These are phyloP conservation scores for Aspergillus tamarii DNA, from an alignment of 2,329 filamentous ascomycete species.

Conservation along the genomic window DNA sequence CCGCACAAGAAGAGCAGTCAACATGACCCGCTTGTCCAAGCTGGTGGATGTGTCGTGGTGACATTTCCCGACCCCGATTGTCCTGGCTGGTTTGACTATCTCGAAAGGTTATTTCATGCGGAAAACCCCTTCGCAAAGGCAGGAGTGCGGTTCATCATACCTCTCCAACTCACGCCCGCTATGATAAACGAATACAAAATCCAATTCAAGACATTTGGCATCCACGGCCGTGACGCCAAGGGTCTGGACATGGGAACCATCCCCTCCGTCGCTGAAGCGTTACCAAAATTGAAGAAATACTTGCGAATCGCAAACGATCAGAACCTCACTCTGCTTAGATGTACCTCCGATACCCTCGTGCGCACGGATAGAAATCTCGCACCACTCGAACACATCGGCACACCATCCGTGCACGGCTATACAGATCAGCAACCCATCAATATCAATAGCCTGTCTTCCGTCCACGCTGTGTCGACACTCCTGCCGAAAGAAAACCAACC, in stretches of 20 bases:
- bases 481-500: slow-evolving; percentile 26
- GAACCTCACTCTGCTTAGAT: slow-evolving; percentile 1
- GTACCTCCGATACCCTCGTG: slow-evolving; percentile 22
- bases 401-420: slow-evolving; percentile 26
- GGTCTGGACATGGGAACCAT: slow-evolving; percentile 4
- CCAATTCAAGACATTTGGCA: background rate
- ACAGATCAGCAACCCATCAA: slow-evolving; percentile 29
- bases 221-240: background rate
- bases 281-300: slow-evolving; percentile 3
- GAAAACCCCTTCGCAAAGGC: background rate
- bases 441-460: slow-evolving; percentile 26
- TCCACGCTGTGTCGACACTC: slow-evolving; percentile 24
- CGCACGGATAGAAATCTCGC: slow-evolving; percentile 26
- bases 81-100: background rate
- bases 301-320: background rate
- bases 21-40: slow-evolving; percentile 17
- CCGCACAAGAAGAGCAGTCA: slow-evolving; percentile 14
- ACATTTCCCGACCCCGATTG: slow-evolving; percentile 3
- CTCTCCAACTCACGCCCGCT: slow-evolving; percentile 1
- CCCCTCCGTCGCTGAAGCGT: background rate
- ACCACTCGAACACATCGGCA: slow-evolving; percentile 24
- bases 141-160: background rate
- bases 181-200: background rate
- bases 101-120: background rate
- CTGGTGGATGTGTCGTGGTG: slow-evolving; percentile 18